These are phyloP conservation scores for Rhizopogon rudus DNA, from an alignment of 768 basidiomycete genomes.

Conservation along the genomic window DNA sequence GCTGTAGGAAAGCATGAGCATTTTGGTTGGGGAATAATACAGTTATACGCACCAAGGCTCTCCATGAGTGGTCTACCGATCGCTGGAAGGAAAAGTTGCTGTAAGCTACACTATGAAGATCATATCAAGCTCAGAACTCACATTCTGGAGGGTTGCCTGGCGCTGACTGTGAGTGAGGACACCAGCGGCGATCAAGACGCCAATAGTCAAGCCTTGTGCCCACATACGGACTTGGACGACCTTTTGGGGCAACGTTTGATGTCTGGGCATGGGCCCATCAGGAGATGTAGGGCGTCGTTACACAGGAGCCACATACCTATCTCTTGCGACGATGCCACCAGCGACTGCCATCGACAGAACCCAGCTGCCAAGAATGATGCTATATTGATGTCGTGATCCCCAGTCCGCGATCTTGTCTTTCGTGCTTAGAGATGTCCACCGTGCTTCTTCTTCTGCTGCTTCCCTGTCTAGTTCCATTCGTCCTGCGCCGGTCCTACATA, in stretches of 20 bases:
- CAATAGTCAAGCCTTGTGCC: conserved; percentile 80
- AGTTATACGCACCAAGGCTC: conserved; percentile 16
- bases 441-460: conserved; percentile 23
- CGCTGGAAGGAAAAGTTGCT: conserved; percentile 7
- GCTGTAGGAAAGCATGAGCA: conserved; percentile 6
- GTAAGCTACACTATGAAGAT: not conserved
- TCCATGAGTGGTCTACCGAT: conserved; percentile 23
- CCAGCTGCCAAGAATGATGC: conserved; percentile 74
- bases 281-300: not conserved
- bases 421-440: conserved; percentile 47
- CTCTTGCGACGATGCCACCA: conserved; percentile 61
- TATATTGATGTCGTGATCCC: conserved; percentile 63
- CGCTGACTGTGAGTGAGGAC: conserved; percentile 53
- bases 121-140: not conserved
- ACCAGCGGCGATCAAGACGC: conserved; percentile 66
- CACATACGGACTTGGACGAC: conserved; percentile 87
- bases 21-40: not conserved
- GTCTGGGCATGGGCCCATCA: conserved; percentile 20
- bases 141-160: conserved; percentile 29
- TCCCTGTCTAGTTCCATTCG: conserved; percentile 51
- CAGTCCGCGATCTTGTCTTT: conserved; percentile 58
- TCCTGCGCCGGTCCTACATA: conserved; percentile 34
- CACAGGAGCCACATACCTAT: conserved; percentile 39
- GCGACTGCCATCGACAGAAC: conserved; percentile 60
- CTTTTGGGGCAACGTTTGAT: conserved; percentile 43